Percentiles rank a stretch among this genome's conserved stretches.
These are phyloP conservation scores for Arthroderma sp. DNA, from an alignment of 2,329 filamentous ascomycete genomes.

Conservation along the genomic window DNA sequence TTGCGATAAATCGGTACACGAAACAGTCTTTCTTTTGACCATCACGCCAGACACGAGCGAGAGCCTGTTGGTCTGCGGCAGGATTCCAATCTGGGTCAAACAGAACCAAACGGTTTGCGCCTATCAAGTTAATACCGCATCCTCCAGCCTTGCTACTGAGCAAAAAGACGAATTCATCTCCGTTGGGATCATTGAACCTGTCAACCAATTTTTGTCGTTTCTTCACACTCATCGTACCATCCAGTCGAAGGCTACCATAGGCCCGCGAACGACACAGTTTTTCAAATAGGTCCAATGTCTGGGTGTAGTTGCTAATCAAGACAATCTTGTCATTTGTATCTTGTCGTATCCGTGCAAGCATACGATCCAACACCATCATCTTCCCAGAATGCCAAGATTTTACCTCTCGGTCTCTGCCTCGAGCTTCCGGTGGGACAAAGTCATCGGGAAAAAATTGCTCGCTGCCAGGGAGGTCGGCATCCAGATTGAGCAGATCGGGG, in stretches of 20 bases:
- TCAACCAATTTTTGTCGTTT: conserved; percentile 96
- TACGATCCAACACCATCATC: conserved; percentile 94
- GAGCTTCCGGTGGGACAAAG: conserved; percentile 73
- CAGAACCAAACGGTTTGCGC: conserved; percentile 83
- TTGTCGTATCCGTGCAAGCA: conserved; percentile 87
- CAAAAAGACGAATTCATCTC: conserved; percentile 85
- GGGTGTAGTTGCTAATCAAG: conserved; percentile 95
- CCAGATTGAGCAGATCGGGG: conserved; percentile 75
- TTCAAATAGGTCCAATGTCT: conserved; percentile 89
- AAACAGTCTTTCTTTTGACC: conserved; percentile 99
- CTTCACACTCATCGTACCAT: conserved; percentile 95
- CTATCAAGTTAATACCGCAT: conserved; percentile 90
- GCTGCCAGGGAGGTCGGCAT: conserved; percentile 73
- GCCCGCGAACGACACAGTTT: conserved; percentile 69
- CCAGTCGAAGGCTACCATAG: conserved; percentile 78
- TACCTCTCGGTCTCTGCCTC: conserved; percentile 80
- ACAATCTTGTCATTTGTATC: conserved; percentile 99
- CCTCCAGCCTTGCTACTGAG: conserved; percentile 93
- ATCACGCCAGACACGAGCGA: conserved; percentile 96
- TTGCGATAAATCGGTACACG: conserved; percentile 98
- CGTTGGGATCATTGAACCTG: conserved; percentile 89
- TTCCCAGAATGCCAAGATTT: conserved; percentile 96
- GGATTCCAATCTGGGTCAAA: conserved; percentile 99
- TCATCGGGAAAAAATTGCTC: conserved; percentile 72
- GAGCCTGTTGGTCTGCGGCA: conserved; percentile 88